These are phyloP conservation scores for Plasmodium reichenowi DNA, from an alignment of 169 alveolate genomes.

Conservation along the genomic window DNA sequence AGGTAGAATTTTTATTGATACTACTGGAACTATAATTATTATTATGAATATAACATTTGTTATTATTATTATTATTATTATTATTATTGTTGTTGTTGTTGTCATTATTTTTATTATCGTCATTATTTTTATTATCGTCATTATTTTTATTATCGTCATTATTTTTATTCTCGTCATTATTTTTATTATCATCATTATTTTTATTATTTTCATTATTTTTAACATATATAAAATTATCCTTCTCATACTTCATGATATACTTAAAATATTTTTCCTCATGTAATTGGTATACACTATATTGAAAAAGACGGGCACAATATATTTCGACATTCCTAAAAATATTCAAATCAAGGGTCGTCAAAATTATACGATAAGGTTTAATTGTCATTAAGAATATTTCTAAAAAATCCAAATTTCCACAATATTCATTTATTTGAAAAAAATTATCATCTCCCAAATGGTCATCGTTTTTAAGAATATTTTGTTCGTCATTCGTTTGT, in stretches of 20 bases:
- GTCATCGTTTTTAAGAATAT: background rate
- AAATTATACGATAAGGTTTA: conserved; percentile 67
- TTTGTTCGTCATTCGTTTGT: background rate
- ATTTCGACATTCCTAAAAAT: conserved; percentile 69
- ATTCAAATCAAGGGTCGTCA: conserved; percentile 37
- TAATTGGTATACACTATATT: conserved; percentile 24
- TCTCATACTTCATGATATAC: conserved; percentile 49
- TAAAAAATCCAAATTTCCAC: conserved; percentile 72
- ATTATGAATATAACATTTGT: background rate
- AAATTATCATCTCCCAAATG: conserved; percentile 2
- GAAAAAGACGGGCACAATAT: conserved; percentile 60
- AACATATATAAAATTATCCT: conserved; percentile 47
- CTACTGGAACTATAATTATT: background rate
- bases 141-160: background rate
- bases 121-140: no score
- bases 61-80: background rate
- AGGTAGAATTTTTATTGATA: background rate
- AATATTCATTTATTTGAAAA: conserved; percentile 70
- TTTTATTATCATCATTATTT: background rate
- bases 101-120: background rate
- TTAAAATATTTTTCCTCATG: conserved; percentile 12
- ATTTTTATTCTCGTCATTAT: background rate
- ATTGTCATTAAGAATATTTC: conserved; percentile 41
- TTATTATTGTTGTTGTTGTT: background rate
- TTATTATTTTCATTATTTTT: conserved; percentile 3